These are phyloP conservation scores for Paraconiothyrium sp. DNA, from an alignment of 2,329 filamentous ascomycete genomes.

Conservation along the genomic window DNA sequence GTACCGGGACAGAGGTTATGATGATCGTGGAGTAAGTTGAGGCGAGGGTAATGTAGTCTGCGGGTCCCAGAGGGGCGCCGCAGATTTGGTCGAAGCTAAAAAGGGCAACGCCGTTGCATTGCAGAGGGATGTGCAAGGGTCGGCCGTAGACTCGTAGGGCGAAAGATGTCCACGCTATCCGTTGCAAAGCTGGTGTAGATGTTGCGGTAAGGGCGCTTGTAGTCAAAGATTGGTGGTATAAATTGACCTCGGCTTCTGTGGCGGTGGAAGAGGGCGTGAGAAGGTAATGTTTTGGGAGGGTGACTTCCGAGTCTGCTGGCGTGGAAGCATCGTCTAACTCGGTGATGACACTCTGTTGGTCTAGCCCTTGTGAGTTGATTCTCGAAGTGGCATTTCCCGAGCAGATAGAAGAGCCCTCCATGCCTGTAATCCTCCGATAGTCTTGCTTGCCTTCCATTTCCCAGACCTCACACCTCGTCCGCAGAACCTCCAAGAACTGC, in stretches of 20 bases:
- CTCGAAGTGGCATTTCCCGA: not conserved
- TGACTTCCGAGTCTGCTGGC: constrained; percentile 14
- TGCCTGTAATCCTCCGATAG: constrained; percentile 64
- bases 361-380: not conserved
- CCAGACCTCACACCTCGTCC: constrained; percentile 82
- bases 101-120: constrained; percentile 65
- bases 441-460: constrained; percentile 81
- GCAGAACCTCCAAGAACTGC: constrained; percentile 77
- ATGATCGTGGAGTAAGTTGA: constrained; percentile 83
- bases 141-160: constrained; percentile 70
- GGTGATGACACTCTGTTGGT: not conserved
- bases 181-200: constrained; percentile 42
- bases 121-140: constrained; percentile 66
- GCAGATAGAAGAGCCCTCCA: constrained; percentile 10
- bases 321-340: not conserved
- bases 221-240: constrained; percentile 28
- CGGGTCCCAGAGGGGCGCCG: constrained; percentile 71
- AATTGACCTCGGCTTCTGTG: constrained; percentile 11
- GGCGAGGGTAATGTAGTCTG: constrained; percentile 84
- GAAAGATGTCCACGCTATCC: constrained; percentile 55
- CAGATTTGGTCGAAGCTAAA: constrained; percentile 78
- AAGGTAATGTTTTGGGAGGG: constrained; percentile 47
- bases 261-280: constrained; percentile 38
- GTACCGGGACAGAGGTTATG: constrained; percentile 73
- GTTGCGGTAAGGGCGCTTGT: constrained; percentile 33